These are phyloP conservation scores for Eucalyptus shirleyi DNA, from an alignment of 345 rosid species.

Conservation along the genomic window DNA sequence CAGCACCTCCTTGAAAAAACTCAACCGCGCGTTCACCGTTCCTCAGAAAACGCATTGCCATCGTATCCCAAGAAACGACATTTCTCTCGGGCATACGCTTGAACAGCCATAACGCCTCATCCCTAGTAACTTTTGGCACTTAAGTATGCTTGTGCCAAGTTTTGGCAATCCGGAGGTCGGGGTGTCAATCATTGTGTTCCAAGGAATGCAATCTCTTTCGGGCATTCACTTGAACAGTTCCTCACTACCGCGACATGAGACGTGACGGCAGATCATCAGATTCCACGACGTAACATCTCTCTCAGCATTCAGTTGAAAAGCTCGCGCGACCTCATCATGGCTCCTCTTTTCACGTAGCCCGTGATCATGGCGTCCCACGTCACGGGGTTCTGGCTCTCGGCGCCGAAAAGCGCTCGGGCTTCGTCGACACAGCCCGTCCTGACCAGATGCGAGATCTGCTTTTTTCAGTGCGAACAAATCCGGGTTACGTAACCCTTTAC, in stretches of 20 bases:
- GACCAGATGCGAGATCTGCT: slow-evolving; percentile 26
- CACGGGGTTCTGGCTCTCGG: slow-evolving; percentile 14
- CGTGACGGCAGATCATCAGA: slow-evolving; percentile 45
- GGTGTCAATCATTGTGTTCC: slow-evolving; percentile 51
- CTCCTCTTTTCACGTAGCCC: slow-evolving; percentile 35
- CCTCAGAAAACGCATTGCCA: slow-evolving; percentile 43
- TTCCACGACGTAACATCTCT: slow-evolving; percentile 57
- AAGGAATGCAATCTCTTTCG: slow-evolving; percentile 36
- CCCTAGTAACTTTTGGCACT: slow-evolving; percentile 9
- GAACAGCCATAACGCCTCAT: slow-evolving; percentile 38
- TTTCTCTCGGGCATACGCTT: slow-evolving; percentile 30
- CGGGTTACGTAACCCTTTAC: background rate
- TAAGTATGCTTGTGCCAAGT: no score
- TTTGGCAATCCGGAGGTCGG: no score
- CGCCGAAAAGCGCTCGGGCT: slow-evolving; percentile 38
- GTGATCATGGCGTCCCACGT: slow-evolving; percentile 62
- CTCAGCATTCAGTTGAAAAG: slow-evolving; percentile 33
- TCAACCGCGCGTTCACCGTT: slow-evolving; percentile 42
- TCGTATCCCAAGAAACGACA: slow-evolving; percentile 39
- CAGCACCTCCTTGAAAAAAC: slow-evolving; percentile 32
- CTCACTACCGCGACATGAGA: slow-evolving; percentile 24
- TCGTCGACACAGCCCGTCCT: slow-evolving; percentile 28
- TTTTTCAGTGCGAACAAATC: slow-evolving; percentile 21
- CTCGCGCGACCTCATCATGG: slow-evolving; percentile 21
- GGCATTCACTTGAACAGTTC: slow-evolving; percentile 53